Evolutionary conservation across 768 basidiomycete genomes (phyloP).

Genomic region (Rhodocollybia butyracea): DNA sequence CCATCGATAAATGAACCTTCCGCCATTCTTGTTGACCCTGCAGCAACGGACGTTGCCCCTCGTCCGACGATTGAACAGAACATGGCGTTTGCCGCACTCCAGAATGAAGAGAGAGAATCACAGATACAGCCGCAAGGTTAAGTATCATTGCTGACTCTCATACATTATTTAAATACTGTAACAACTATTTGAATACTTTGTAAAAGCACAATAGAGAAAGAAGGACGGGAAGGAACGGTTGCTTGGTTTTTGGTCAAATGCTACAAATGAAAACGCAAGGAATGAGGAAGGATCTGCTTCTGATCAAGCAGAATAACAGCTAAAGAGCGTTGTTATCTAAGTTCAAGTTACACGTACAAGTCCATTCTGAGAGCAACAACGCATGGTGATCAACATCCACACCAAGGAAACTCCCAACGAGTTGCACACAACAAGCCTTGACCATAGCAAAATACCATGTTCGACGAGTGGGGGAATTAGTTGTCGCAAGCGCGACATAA

Average conservation of each 20-base stretch:
- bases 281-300: not conserved
- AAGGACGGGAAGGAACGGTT: conserved; percentile 14
- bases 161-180: conserved; percentile 14
- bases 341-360: conserved; percentile 4
- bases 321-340: conserved; percentile 5
- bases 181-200: conserved; percentile 16
- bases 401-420: conserved; percentile 2
- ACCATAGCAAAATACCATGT: conserved; percentile 5
- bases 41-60: conserved; percentile 39
- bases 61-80: conserved; percentile 79
- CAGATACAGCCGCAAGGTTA: conserved; percentile 12
- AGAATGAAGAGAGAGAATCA: conserved; percentile 34
- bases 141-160: not conserved
- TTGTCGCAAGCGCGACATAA: conserved; percentile 2
- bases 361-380: conserved; percentile 1
- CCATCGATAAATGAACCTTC: conserved; percentile 7
- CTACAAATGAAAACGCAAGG: not conserved
- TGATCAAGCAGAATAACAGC: conserved; percentile 7
- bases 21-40: conserved; percentile 38
- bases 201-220: conserved; percentile 18
- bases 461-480: conserved; percentile 6
- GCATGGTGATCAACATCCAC: conserved; percentile 10
- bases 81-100: conserved; percentile 75
- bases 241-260: not conserved
- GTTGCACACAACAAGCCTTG: not conserved